Conservation (phyloP, 495 filamentous ascomycete genomes). For the Penicillium psychrofluorescens region DNA sequence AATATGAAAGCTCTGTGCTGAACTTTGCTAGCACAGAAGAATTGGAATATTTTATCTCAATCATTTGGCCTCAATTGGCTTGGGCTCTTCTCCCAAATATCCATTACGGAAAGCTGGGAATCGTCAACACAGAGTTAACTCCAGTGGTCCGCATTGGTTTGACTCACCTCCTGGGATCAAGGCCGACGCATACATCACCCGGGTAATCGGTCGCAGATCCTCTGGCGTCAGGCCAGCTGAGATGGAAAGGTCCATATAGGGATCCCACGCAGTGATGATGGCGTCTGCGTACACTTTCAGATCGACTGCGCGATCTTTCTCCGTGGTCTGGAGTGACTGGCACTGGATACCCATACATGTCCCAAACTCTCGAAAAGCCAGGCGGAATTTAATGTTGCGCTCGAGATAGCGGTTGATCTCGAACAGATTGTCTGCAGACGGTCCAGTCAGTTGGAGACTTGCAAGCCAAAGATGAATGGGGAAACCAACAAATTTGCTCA, state of each 20-base stretch:
- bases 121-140: neutral
- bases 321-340: constrained; percentile 26
- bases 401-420: constrained; percentile 34
- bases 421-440: constrained; percentile 30
- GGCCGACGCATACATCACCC: constrained; percentile 61
- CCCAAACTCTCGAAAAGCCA: constrained; percentile 62
- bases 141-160: neutral
- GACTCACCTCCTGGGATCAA: constrained; percentile 55
- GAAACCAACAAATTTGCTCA: constrained; percentile 32
- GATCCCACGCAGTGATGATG: constrained; percentile 48
- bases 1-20: neutral
- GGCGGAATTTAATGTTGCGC: constrained; percentile 31
- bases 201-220: constrained; percentile 51
- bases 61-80: neutral
- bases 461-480: neutral
- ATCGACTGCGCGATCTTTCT: constrained; percentile 36
- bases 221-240: constrained; percentile 27
- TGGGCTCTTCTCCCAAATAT: constrained; percentile 30
- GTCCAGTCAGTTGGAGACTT: neutral
- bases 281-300: constrained; percentile 32
- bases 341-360: constrained; percentile 50
- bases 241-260: constrained; percentile 31
- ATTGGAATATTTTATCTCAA: neutral
- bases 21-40: neutral
- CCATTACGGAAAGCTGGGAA: constrained; percentile 29